phyloP scores from a whole-genome alignment of 2,329 filamentous ascomycete genomes.

The Diaporthe sp. region DNA sequence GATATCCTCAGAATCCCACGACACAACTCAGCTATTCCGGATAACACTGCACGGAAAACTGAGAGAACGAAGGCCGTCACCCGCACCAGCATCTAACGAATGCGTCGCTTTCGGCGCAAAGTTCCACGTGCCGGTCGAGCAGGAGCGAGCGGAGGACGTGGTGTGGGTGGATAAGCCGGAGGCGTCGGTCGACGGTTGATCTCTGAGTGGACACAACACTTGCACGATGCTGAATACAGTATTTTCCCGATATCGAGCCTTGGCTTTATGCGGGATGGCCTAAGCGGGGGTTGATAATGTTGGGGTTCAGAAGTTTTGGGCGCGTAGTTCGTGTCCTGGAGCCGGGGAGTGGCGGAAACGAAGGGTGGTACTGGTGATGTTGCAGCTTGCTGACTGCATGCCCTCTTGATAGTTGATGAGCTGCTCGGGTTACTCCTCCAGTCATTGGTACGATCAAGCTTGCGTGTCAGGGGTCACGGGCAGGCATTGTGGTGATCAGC shows the following conservation, averaged over 20 bases:
- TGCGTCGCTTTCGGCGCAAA: too few relatives aligned
- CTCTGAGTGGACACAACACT: not conserved
- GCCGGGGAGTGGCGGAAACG: not conserved
- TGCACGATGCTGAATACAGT: not conserved
- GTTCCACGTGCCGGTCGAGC: not conserved
- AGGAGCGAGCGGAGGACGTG: not conserved
- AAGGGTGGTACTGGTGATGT: not conserved
- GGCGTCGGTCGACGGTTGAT: not conserved
- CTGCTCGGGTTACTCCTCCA: not conserved
- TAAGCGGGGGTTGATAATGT: not conserved
- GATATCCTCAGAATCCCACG: not conserved
- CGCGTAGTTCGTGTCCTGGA: not conserved
- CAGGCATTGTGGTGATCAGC: not conserved
- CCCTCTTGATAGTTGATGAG: not conserved
- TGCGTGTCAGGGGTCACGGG: not conserved
- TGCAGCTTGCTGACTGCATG: conserved; percentile 21
- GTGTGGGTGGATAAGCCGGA: conserved; percentile 2
- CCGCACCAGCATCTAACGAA: not conserved
- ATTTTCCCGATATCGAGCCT: not conserved
- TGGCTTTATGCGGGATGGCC: not conserved
- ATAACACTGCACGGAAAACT: not conserved
- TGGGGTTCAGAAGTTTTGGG: not conserved
- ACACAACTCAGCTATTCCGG: not conserved
- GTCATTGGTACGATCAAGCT: not conserved
- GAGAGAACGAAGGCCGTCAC: not conserved